Evolutionary conservation across 1,284 basidiomycete genomes (phyloP).

Genomic region (Fomitopsis betulina): DNA sequence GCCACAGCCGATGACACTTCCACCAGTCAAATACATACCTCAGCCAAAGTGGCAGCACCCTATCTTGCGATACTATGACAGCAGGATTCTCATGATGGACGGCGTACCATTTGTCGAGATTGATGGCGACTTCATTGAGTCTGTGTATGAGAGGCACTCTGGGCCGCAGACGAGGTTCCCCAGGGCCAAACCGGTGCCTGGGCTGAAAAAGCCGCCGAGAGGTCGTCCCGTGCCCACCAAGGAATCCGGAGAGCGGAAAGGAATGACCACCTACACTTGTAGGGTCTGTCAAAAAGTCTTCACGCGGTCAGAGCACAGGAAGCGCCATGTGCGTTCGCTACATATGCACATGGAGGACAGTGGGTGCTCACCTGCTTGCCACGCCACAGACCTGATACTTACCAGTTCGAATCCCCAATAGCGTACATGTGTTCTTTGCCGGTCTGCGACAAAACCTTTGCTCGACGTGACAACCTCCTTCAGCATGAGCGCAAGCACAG

Average conservation of each 20-base stretch:
- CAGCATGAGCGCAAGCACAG: slow-evolving; percentile 14
- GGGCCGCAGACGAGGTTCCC: neutral
- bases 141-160: neutral
- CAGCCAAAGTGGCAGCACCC: neutral
- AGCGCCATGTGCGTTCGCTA: slow-evolving; percentile 71
- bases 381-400: neutral
- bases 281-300: slow-evolving; percentile 73
- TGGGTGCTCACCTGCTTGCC: slow-evolving; percentile 33
- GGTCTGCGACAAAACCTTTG: slow-evolving; percentile 12
- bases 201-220: slow-evolving; percentile 68
- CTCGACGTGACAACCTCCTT: slow-evolving; percentile 14
- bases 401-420: neutral
- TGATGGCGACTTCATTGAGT: slow-evolving; percentile 4
- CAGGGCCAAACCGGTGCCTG: slow-evolving; percentile 50
- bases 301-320: slow-evolving; percentile 71
- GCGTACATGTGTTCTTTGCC: slow-evolving; percentile 12
- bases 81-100: neutral
- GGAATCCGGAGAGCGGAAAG: slow-evolving; percentile 30
- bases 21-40: slow-evolving; percentile 9
- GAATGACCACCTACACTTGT: slow-evolving; percentile 48
- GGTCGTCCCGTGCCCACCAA: slow-evolving; percentile 62
- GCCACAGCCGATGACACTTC: slow-evolving; percentile 9
- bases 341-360: slow-evolving; percentile 72
- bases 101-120: slow-evolving; percentile 4
- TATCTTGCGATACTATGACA: neutral